phyloP scores from a whole-genome alignment of 768 basidiomycete species.

The Exsudoporus frostii region DNA sequence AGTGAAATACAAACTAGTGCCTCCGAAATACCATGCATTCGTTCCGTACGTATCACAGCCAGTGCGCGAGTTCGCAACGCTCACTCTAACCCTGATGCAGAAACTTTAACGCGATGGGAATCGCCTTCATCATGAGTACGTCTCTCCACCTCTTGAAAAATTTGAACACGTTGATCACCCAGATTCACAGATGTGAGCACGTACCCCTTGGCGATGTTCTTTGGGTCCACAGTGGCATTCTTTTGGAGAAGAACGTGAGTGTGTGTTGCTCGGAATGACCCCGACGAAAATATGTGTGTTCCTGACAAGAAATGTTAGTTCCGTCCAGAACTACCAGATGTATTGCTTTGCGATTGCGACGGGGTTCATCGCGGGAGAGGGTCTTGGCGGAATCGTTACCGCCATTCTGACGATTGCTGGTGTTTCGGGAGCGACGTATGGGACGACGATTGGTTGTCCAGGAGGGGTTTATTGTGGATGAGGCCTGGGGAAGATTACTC shows the following conservation, averaged over 20 bases:
- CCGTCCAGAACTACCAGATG: conserved; percentile 5
- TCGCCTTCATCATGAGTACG: background rate
- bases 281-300: background rate
- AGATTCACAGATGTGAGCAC: background rate
- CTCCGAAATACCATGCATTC: background rate
- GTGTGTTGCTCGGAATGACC: background rate
- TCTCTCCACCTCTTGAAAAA: background rate
- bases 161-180: background rate
- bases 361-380: conserved; percentile 40
- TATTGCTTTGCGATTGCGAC: conserved; percentile 38
- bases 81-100: background rate
- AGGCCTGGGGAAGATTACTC: background rate
- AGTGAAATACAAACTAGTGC: conserved; percentile 1
- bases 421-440: conserved; percentile 24
- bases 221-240: background rate
- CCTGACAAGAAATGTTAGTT: background rate
- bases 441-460: conserved; percentile 31
- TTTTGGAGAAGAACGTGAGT: background rate
- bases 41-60: background rate
- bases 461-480: conserved; percentile 28
- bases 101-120: background rate
- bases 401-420: conserved; percentile 31
- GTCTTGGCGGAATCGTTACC: conserved; percentile 35
- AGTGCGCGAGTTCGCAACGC: background rate
- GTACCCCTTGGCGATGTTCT: background rate